A percentile compares a stretch with the other conserved stretches of the same genome.
phyloP scores from a whole-genome alignment of 169 alveolate genomes.

The Eimeria maxima region DNA sequence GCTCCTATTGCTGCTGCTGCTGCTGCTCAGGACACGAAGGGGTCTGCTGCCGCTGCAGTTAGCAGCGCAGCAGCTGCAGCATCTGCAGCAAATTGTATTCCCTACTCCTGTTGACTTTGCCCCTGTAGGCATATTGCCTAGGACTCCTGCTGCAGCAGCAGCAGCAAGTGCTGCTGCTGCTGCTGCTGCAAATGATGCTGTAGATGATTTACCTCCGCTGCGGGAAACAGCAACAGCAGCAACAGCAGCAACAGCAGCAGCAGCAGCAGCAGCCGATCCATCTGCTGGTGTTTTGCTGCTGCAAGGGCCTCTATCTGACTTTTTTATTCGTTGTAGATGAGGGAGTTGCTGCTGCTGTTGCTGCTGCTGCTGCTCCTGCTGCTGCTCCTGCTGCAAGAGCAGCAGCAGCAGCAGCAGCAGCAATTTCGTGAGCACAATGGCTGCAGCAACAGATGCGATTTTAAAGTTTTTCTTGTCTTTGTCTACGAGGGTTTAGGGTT shows the following conservation, averaged over 20 bases:
- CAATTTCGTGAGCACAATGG: not conserved
- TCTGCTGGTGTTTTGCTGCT: not conserved
- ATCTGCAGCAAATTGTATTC: conserved; percentile 44
- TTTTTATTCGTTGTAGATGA: conserved; percentile 29
- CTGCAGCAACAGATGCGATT: not conserved
- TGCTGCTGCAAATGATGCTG: not conserved
- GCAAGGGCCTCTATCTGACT: conserved; percentile 35
- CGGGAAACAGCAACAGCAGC: not conserved
- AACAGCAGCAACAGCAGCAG: conserved; percentile 12
- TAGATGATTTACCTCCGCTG: not conserved
- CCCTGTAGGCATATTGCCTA: not conserved
- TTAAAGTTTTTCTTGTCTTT: not conserved
- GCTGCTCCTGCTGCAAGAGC: conserved; percentile 20
- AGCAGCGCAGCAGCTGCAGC: conserved; percentile 57
- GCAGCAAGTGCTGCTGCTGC: conserved; percentile 3
- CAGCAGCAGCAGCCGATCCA: conserved; percentile 39
- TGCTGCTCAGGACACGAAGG: conserved; percentile 28
- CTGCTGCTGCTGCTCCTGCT: conserved; percentile 3
- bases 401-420: conserved; percentile 3
- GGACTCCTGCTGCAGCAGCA: conserved; percentile 5
- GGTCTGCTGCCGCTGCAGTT: conserved; percentile 63
- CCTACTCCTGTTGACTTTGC: not conserved
- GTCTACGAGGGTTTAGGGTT: not conserved
- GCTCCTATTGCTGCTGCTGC: conserved; percentile 3
- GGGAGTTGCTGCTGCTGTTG: conserved; percentile 20